Conservation (phyloP, 805 yeast genomes). For the Starmerella cellae region DNA sequence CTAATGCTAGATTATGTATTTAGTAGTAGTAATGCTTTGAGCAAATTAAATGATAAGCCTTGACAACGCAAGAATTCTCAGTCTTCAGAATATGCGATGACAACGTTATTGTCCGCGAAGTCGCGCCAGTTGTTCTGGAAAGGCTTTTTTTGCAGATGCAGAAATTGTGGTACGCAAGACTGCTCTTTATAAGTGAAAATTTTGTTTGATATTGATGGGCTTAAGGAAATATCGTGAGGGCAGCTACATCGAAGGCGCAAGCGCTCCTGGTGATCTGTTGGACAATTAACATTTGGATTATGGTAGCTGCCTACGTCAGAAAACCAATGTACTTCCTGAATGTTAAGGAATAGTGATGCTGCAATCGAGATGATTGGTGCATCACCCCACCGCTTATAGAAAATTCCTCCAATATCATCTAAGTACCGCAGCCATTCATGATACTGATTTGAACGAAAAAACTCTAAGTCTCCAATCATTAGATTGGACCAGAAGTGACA, state of each 20-base stretch:
- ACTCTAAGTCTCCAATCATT: constrained; percentile 73
- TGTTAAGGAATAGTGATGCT: constrained; percentile 56
- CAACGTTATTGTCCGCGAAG: constrained; percentile 4
- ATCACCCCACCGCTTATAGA: constrained; percentile 93
- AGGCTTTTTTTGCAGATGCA: constrained; percentile 2
- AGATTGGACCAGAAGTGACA: constrained; percentile 92
- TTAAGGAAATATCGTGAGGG: constrained; percentile 5
- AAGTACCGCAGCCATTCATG: constrained; percentile 52
- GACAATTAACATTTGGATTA: constrained; percentile 51
- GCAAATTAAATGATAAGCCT: no score
- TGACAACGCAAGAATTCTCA: no score
- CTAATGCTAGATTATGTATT: no score
- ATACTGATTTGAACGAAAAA: constrained; percentile 56
- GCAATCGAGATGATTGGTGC: constrained; percentile 91
- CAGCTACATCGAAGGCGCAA: constrained; percentile 8
- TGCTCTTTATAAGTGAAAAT: constrained; percentile 11
- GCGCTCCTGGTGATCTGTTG: constrained; percentile 27
- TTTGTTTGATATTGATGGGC: not conserved
- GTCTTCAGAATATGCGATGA: not conserved
- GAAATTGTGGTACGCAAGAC: constrained; percentile 11
- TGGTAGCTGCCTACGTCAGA: constrained; percentile 87
- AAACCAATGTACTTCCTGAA: constrained; percentile 72
- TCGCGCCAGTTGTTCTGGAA: constrained; percentile 8
- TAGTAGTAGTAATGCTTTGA: no score
- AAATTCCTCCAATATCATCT: constrained; percentile 70